phyloP scores from a whole-genome alignment of 2,329 filamentous ascomycete species.

The Diaporthe ampelina region DNA sequence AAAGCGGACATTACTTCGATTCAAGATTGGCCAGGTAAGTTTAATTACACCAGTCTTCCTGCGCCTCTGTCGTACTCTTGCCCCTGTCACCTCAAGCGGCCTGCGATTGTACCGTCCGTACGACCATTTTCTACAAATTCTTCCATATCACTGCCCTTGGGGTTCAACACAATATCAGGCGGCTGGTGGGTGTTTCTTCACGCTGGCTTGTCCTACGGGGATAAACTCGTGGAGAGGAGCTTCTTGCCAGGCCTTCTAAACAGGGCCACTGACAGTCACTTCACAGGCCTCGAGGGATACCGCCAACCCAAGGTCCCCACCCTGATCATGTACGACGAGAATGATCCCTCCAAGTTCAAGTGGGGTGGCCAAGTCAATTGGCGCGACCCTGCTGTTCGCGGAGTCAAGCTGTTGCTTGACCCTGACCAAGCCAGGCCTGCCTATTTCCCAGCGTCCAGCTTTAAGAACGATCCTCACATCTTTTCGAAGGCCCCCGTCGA shows the following conservation, averaged over 20 bases:
- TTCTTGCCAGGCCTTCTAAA: background rate
- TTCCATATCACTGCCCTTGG: no score
- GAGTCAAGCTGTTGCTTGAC: slow-evolving; percentile 39
- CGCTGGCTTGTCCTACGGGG: background rate
- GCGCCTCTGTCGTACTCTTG: no score
- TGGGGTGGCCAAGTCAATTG: slow-evolving; percentile 31
- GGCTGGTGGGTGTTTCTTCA: no score
- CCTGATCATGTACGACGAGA: slow-evolving; percentile 17
- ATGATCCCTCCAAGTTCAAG: slow-evolving; percentile 20
- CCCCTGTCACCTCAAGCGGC: no score
- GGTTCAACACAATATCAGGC: no score
- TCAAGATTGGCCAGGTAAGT: slow-evolving; percentile 32
- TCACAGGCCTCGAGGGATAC: slow-evolving; percentile 25
- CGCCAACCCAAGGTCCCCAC: slow-evolving; percentile 27
- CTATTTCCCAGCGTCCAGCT: background rate
- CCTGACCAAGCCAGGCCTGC: slow-evolving; percentile 17
- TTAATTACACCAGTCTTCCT: background rate
- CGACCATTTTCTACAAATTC: no score
- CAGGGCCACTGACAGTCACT: background rate
- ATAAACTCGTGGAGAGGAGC: no score
- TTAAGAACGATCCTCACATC: background rate
- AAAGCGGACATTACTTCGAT: background rate
- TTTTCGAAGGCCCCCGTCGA: slow-evolving; percentile 24
- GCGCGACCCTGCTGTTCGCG: slow-evolving; percentile 21
- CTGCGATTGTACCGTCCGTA: no score